Conservation (phyloP, 768 basidiomycete species). For the Hemileccinum rubropunctum region DNA sequence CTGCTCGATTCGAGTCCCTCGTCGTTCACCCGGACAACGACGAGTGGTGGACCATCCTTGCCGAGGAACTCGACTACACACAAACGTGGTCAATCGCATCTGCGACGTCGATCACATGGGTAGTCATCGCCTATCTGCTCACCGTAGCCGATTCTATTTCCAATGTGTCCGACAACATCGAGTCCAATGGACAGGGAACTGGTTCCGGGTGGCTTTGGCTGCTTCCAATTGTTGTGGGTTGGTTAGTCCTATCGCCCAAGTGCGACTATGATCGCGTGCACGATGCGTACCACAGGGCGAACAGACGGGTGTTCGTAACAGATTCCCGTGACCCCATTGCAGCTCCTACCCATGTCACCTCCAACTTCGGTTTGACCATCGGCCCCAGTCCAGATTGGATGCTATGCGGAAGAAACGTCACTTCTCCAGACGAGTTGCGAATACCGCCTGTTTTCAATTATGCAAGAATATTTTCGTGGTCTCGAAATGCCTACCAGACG, state of each 20-base stretch:
- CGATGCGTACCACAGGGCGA: constrained; percentile 15
- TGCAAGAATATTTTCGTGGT: constrained; percentile 21
- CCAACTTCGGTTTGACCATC: constrained; percentile 18
- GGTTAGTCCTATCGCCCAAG: constrained; percentile 40
- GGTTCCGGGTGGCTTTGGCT: constrained; percentile 46
- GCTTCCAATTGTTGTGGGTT: constrained; percentile 39
- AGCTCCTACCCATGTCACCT: neutral
- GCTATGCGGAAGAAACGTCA: neutral
- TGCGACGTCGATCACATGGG: constrained; percentile 41
- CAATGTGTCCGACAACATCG: constrained; percentile 19
- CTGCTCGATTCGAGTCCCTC: constrained; percentile 37
- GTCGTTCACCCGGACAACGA: constrained; percentile 42
- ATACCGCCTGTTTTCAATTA: constrained; percentile 28
- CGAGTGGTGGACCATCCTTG: constrained; percentile 39
- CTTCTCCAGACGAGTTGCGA: constrained; percentile 23
- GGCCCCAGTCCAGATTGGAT: constrained; percentile 1
- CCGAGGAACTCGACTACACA: constrained; percentile 33
- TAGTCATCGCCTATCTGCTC: constrained; percentile 39
- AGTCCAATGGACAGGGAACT: constrained; percentile 36
- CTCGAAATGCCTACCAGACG: constrained; percentile 11
- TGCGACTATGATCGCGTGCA: constrained; percentile 34
- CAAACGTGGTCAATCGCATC: constrained; percentile 41
- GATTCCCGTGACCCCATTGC: neutral
- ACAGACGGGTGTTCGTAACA: constrained; percentile 1
- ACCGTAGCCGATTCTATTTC: constrained; percentile 14